Evolutionary conservation across 1,284 basidiomycete genomes (phyloP).

Genomic region (Cutaneotrichosporon sp.): DNA sequence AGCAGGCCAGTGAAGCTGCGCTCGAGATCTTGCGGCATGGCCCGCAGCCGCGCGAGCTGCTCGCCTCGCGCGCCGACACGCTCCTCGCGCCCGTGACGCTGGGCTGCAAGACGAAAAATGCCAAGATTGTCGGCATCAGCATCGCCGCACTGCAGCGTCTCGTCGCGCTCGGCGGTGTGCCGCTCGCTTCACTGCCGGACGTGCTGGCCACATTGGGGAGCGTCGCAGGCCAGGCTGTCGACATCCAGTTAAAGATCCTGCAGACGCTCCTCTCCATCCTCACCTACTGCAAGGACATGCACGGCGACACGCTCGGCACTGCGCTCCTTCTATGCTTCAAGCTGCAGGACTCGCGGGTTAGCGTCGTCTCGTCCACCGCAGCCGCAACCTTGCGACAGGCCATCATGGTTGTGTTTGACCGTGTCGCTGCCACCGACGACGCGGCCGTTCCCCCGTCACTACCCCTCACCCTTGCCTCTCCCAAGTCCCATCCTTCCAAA

Average conservation of each 20-base stretch:
- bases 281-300: conserved; percentile 77
- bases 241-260: conserved; percentile 87
- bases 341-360: conserved; percentile 89
- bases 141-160: conserved; percentile 88
- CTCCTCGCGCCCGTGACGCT: conserved; percentile 87
- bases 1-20: conserved; percentile 74
- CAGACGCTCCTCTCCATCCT: conserved; percentile 86
- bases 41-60: conserved; percentile 57
- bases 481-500: background rate
- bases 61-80: conserved; percentile 69
- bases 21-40: conserved; percentile 71
- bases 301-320: conserved; percentile 74
- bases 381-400: conserved; percentile 93
- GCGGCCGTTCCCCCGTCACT: background rate
- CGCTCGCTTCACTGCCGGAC: conserved; percentile 62
- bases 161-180: conserved; percentile 80
- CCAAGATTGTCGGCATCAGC: conserved; percentile 89
- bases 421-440: conserved; percentile 58
- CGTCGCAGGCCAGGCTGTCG: conserved; percentile 87
- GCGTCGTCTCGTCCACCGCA: conserved; percentile 94
- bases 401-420: conserved; percentile 97
- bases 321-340: conserved; percentile 86
- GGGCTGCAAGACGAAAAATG: conserved; percentile 88
- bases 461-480: conserved; percentile 1
- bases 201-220: conserved; percentile 79